These are phyloP conservation scores for Naganishia onofrii DNA, from an alignment of 768 basidiomycete species.

Conservation along the genomic window DNA sequence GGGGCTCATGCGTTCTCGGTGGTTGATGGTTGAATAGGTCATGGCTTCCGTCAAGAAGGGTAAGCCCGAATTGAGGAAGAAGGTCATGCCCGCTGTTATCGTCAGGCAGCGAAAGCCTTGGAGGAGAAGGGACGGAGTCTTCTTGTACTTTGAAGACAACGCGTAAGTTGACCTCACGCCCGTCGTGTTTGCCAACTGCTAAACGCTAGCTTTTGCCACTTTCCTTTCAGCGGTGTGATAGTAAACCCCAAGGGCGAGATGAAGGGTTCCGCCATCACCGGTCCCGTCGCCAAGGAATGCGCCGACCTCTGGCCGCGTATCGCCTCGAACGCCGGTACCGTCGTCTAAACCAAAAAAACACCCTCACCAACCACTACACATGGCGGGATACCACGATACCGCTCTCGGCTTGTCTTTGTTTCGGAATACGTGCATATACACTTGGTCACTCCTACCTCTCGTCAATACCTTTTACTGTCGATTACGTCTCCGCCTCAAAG, in stretches of 20 bases:
- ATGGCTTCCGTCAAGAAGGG: constrained; percentile 99
- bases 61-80: constrained; percentile 98
- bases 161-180: constrained; percentile 29
- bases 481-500: background rate
- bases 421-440: too few relatives aligned
- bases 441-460: too few relatives aligned
- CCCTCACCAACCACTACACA: background rate
- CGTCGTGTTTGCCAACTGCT: background rate
- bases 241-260: constrained; percentile 99
- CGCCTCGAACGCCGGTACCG: constrained; percentile 96
- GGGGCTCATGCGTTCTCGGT: background rate
- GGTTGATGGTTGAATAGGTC: constrained; percentile 60
- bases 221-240: constrained; percentile 71
- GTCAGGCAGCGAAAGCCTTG: constrained; percentile 97
- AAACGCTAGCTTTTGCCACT: background rate
- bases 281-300: constrained; percentile 90
- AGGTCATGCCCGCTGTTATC: constrained; percentile 97
- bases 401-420: background rate
- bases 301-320: constrained; percentile 99
- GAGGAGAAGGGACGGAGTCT: constrained; percentile 96
- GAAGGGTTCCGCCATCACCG: constrained; percentile 75
- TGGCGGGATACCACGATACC: background rate
- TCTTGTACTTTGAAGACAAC: constrained; percentile 83
- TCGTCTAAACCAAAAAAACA: constrained; percentile 64
- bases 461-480: too few relatives aligned